Evolutionary conservation across 805 yeast species (phyloP).

Genomic region (Grigorovia transvaalensis): DNA sequence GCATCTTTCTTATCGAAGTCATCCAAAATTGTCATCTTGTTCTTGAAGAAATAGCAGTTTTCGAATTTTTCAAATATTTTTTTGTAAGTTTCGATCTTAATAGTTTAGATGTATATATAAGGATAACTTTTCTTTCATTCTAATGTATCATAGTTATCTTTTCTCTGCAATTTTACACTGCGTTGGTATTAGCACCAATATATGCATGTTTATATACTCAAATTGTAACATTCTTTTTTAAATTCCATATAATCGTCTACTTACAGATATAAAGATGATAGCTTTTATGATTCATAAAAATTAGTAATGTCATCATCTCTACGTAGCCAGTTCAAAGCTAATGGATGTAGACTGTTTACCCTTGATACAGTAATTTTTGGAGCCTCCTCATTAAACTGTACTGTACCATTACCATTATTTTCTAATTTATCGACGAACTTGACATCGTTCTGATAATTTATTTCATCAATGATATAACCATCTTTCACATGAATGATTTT

Average conservation of each 20-base stretch:
- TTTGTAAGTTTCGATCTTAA: background rate
- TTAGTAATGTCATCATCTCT: slow-evolving; percentile 10
- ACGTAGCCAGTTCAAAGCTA: slow-evolving; percentile 57
- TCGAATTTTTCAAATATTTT: background rate
- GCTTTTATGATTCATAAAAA: background rate
- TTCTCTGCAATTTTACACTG: too few relatives aligned
- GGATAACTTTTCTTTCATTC: too few relatives aligned
- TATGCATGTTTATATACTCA: too few relatives aligned
- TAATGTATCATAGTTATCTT: too few relatives aligned
- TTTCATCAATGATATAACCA: slow-evolving; percentile 41
- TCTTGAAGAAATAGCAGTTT: background rate
- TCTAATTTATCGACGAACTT: slow-evolving; percentile 17
- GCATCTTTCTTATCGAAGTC: slow-evolving; percentile 1
- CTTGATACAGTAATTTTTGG: slow-evolving; percentile 14
- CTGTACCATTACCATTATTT: slow-evolving; percentile 15
- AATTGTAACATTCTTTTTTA: background rate
- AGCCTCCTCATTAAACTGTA: slow-evolving; percentile 5
- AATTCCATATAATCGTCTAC: background rate
- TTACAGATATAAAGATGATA: background rate
- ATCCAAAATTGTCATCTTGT: background rate
- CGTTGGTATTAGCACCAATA: too few relatives aligned
- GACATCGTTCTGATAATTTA: slow-evolving; percentile 28
- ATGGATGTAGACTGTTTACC: slow-evolving; percentile 53
- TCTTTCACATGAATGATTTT: slow-evolving; percentile 64
- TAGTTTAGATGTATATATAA: too few relatives aligned